Conservation (phyloP, 1,284 basidiomycete species). For the Tilletia caries region DNA sequence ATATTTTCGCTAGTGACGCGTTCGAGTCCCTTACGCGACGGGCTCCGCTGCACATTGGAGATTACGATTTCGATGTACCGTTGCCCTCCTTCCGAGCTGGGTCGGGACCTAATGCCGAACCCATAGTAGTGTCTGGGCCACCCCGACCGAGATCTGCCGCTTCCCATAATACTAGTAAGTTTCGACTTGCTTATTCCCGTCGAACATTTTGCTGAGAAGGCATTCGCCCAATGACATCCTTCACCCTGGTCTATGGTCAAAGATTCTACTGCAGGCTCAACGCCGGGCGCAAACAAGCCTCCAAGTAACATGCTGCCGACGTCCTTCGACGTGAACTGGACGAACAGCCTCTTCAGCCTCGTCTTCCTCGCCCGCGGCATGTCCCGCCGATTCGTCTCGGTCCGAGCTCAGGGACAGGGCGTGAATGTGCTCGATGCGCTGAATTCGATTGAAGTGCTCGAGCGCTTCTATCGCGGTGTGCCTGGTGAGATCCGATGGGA, state of each 20-base stretch:
- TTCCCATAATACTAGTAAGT: too few species aligned
- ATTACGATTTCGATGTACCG: neutral
- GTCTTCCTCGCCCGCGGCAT: constrained; percentile 6
- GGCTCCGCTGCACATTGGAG: neutral
- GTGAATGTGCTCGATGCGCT: constrained; percentile 4
- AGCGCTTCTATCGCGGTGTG: neutral
- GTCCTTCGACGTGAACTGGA: neutral
- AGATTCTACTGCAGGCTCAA: neutral
- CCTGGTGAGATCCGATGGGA: constrained; percentile 1
- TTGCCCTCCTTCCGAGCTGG: neutral
- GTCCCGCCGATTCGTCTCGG: neutral
- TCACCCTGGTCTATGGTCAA: neutral
- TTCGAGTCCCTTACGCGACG: neutral
- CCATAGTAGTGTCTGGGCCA: neutral
- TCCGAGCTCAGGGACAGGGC: neutral
- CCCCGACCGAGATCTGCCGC: neutral
- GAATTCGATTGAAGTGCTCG: constrained; percentile 6
- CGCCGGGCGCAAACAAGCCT: neutral
- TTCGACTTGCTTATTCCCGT: too few species aligned
- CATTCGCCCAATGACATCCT: too few species aligned
- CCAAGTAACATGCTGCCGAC: neutral
- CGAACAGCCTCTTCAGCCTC: neutral
- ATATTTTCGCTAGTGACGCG: neutral
- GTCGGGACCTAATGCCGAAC: neutral
- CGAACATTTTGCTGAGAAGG: too few species aligned